phyloP scores from a whole-genome alignment of 306 rosid genomes.

The Canavalia gladiata region DNA sequence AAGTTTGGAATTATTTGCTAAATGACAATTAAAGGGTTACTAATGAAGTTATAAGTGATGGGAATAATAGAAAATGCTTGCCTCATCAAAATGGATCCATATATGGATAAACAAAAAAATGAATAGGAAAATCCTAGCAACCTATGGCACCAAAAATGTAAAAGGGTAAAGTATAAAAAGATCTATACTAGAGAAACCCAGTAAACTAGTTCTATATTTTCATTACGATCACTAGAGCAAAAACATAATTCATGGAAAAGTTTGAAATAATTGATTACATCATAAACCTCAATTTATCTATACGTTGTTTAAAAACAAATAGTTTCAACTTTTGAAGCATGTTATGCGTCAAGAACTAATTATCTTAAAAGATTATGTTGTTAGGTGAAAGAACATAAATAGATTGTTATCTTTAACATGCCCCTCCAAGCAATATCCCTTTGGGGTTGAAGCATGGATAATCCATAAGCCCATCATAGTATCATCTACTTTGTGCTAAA shows the following conservation, averaged over 20 bases:
- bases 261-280: no score
- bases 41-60: not conserved
- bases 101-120: constrained; percentile 75
- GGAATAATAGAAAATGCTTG: constrained; percentile 51
- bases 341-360: not conserved
- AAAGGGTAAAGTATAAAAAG: constrained; percentile 9
- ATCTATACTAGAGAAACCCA: constrained; percentile 12
- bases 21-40: not conserved
- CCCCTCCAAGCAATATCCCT: not conserved
- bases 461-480: not conserved
- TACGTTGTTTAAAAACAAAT: no score
- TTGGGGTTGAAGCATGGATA: not conserved
- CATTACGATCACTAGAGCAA: no score
- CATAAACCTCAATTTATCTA: no score
- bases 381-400: not conserved
- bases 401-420: constrained; percentile 4
- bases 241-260: no score
- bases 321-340: constrained; percentile 22
- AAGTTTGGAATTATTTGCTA: constrained; percentile 25
- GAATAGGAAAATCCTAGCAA: constrained; percentile 86
- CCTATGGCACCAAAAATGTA: constrained; percentile 57
- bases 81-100: constrained; percentile 82
- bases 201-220: not conserved
- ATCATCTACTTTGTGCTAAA: not conserved
- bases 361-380: not conserved